Conservation (phyloP, 805 yeast species). For the Wickerhamiella alocasiicola region DNA sequence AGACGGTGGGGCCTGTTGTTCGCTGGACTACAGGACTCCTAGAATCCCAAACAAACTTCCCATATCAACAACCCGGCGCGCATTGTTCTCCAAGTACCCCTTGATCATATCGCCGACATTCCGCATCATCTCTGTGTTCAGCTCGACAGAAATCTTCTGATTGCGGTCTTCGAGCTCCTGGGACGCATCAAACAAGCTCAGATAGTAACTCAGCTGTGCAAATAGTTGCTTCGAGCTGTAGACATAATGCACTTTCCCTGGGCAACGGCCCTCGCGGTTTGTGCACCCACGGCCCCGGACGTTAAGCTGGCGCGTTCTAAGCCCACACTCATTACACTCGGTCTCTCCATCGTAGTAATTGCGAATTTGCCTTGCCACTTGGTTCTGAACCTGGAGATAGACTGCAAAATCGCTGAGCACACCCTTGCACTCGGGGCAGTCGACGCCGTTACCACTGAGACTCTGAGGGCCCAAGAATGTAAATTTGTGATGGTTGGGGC, state of each 20-base stretch:
- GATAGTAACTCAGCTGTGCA: slow-evolving; percentile 72
- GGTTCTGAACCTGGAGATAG: slow-evolving; percentile 61
- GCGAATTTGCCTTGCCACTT: slow-evolving; percentile 56
- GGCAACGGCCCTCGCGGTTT: slow-evolving; percentile 46
- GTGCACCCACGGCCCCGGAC: slow-evolving; percentile 84
- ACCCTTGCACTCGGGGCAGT: slow-evolving; percentile 50
- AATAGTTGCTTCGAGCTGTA: slow-evolving; percentile 72
- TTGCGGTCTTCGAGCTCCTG: slow-evolving; percentile 39
- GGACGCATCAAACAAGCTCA: slow-evolving; percentile 68
- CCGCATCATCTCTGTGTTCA: slow-evolving; percentile 52
- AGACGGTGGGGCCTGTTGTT: no score
- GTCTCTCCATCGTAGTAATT: slow-evolving; percentile 80
- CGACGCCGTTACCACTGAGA: slow-evolving; percentile 55
- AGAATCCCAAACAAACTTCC: slow-evolving; percentile 58
- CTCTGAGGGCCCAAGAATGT: slow-evolving; percentile 55
- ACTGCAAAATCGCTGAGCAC: slow-evolving; percentile 42
- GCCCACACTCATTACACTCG: slow-evolving; percentile 77
- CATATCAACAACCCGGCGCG: slow-evolving; percentile 82
- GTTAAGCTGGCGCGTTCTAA: slow-evolving; percentile 68
- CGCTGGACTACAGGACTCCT: no score
- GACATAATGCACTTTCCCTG: slow-evolving; percentile 68
- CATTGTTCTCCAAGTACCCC: slow-evolving; percentile 67
- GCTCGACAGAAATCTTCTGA: slow-evolving; percentile 64
- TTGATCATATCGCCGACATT: slow-evolving; percentile 46
- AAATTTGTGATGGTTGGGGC: slow-evolving; percentile 46